phyloP scores from a whole-genome alignment of 176 grass and related monocot genomes.

The Oryza nivara region DNA sequence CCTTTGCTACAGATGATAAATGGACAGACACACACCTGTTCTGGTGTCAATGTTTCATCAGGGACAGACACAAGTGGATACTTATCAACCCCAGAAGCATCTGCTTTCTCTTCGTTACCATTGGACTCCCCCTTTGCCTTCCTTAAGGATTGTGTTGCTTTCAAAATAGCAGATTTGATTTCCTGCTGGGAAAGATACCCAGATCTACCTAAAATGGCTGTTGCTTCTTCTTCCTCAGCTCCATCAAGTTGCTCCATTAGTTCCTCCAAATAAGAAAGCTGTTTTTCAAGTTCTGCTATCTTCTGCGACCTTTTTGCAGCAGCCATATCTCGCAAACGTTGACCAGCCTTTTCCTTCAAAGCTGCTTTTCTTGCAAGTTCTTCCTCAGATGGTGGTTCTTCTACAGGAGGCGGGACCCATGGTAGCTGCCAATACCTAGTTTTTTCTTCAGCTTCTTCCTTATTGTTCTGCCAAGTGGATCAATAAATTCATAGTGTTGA shows the following conservation, averaged over 20 bases:
- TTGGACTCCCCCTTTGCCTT: conserved; percentile 90
- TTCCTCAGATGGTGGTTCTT: conserved; percentile 89
- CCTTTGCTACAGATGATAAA: conserved; percentile 21
- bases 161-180: conserved; percentile 70
- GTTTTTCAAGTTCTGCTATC: conserved; percentile 72
- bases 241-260: conserved; percentile 78
- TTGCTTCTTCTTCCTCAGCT: conserved; percentile 65
- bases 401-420: conserved; percentile 88
- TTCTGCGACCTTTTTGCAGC: conserved; percentile 80
- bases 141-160: conserved; percentile 73
- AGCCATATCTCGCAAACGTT: conserved; percentile 90
- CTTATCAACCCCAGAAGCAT: conserved; percentile 67
- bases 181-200: conserved; percentile 85
- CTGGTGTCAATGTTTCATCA: conserved; percentile 81
- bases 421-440: conserved; percentile 96
- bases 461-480: conserved; percentile 72
- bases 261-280: conserved; percentile 69
- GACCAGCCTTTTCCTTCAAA: conserved; percentile 89
- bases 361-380: conserved; percentile 95
- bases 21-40: conserved; percentile 64
- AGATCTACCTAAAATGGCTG: conserved; percentile 60
- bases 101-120: conserved; percentile 64
- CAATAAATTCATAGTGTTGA: conserved; percentile 38
- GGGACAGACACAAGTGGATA: conserved; percentile 83
- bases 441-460: conserved; percentile 89